Percentiles rank a stretch among this genome's conserved stretches.
These are phyloP conservation scores for Stagonosporopsis rhizophila DNA, from an alignment of 2,329 filamentous ascomycete genomes.

Conservation along the genomic window DNA sequence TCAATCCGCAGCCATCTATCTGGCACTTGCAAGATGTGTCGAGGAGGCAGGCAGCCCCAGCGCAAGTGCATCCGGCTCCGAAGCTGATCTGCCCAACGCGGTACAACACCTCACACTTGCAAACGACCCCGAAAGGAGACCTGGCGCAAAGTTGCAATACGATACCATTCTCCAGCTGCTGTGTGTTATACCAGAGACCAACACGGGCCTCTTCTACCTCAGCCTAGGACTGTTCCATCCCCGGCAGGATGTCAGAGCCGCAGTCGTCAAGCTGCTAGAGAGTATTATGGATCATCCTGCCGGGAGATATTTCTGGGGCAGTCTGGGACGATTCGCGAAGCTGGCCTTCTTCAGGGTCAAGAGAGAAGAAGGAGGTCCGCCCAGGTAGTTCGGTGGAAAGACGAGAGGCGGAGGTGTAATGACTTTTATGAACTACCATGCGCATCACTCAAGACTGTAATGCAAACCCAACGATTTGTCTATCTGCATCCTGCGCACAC, in stretches of 20 bases:
- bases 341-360: conserved; percentile 82
- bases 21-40: conserved; percentile 77
- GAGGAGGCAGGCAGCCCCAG: conserved; percentile 53
- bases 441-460: not conserved
- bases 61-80: conserved; percentile 26
- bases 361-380: conserved; percentile 58
- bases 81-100: conserved; percentile 27
- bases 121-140: conserved; percentile 34
- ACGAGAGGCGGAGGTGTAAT: not conserved
- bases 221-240: conserved; percentile 92
- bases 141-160: conserved; percentile 42
- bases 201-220: conserved; percentile 89
- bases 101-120: conserved; percentile 34
- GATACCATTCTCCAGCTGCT: conserved; percentile 67
- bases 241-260: conserved; percentile 76
- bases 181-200: conserved; percentile 81
- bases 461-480: not conserved
- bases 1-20: conserved; percentile 83
- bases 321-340: conserved; percentile 86
- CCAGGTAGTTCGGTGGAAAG: not conserved
- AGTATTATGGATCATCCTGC: conserved; percentile 86
- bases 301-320: conserved; percentile 90
- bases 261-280: conserved; percentile 80
- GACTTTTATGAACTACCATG: not conserved
- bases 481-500: not conserved